Evolutionary conservation across 805 yeast species (phyloP).

Genomic region (Starmerella bombicola): DNA sequence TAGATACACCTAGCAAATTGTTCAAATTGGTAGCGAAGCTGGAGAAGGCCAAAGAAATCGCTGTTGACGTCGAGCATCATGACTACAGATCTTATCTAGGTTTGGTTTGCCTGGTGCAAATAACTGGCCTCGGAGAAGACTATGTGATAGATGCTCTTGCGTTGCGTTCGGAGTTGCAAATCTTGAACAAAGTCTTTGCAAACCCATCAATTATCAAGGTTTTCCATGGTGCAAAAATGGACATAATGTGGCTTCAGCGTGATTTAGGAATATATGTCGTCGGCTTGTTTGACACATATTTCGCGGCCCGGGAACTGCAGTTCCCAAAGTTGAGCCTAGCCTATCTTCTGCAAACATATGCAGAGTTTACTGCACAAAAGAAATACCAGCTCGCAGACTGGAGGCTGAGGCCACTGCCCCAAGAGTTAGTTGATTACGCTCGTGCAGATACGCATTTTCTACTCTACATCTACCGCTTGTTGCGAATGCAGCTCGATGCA

Average conservation of each 20-base stretch:
- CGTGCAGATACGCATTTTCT: slow-evolving; percentile 91
- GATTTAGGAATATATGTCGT: slow-evolving; percentile 88
- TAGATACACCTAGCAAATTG: slow-evolving; percentile 46
- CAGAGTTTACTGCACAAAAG: slow-evolving; percentile 76
- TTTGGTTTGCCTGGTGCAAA: slow-evolving; percentile 83
- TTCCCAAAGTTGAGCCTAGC: slow-evolving; percentile 78
- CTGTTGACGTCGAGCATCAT: slow-evolving; percentile 93
- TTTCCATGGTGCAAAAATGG: slow-evolving; percentile 95
- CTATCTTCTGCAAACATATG: slow-evolving; percentile 64
- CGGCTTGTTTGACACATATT: slow-evolving; percentile 80
- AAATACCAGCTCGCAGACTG: slow-evolving; percentile 95
- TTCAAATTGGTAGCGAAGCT: slow-evolving; percentile 44
- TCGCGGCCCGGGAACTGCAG: slow-evolving; percentile 71
- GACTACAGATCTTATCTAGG: slow-evolving; percentile 86
- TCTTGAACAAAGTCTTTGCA: slow-evolving; percentile 62
- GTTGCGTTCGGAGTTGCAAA: slow-evolving; percentile 56
- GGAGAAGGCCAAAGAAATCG: slow-evolving; percentile 46
- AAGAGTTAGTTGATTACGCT: slow-evolving; percentile 72
- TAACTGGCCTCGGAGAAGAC: slow-evolving; percentile 68
- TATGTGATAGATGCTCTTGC: slow-evolving; percentile 78
- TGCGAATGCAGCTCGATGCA: slow-evolving; percentile 50
- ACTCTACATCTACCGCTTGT: slow-evolving; percentile 61
- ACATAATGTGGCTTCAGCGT: slow-evolving; percentile 90
- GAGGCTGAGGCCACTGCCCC: slow-evolving; percentile 76
- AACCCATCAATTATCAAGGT: slow-evolving; percentile 74